Percentiles rank a stretch among this genome's conserved stretches.
phyloP scores from a whole-genome alignment of 805 yeast species.

The Candida corydali region DNA sequence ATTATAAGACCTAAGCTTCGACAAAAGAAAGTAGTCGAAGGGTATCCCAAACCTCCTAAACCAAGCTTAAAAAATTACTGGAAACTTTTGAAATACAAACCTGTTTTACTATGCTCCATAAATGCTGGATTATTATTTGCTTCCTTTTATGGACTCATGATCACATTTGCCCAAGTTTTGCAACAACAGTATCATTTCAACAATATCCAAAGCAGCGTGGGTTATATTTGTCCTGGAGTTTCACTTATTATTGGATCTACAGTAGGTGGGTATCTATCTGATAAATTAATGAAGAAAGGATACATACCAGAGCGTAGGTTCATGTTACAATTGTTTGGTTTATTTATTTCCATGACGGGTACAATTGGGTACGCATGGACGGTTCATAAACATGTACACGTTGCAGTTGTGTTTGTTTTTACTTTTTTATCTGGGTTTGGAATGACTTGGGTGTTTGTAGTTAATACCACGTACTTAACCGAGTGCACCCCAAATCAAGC shows the following conservation, averaged over 20 bases:
- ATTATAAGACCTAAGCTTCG: conserved; percentile 24
- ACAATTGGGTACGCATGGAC: conserved; percentile 54
- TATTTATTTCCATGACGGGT: conserved; percentile 40
- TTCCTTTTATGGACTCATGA: conserved; percentile 49
- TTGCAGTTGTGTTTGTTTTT: conserved; percentile 39
- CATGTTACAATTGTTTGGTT: conserved; percentile 40
- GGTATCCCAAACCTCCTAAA: conserved; percentile 44
- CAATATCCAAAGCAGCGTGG: conserved; percentile 34
- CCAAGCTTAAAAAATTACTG: conserved; percentile 36
- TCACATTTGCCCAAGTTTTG: conserved; percentile 43
- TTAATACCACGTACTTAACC: conserved; percentile 50
- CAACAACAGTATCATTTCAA: conserved; percentile 33
- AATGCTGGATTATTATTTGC: conserved; percentile 51
- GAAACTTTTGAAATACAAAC: conserved; percentile 34
- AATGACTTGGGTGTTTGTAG: conserved; percentile 52
- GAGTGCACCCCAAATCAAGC: conserved; percentile 48
- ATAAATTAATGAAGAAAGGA: conserved; percentile 29
- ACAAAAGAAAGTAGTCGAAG: conserved; percentile 20
- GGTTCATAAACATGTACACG: conserved; percentile 29
- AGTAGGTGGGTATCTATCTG: conserved; percentile 47
- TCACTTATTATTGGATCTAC: conserved; percentile 48
- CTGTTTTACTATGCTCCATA: conserved; percentile 43
- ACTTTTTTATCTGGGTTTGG: conserved; percentile 49
- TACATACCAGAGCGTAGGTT: conserved; percentile 47
- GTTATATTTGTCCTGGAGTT: conserved; percentile 51